phyloP scores from a whole-genome alignment of 2,329 filamentous ascomycete species.

The Tolypocladium endophyticum region DNA sequence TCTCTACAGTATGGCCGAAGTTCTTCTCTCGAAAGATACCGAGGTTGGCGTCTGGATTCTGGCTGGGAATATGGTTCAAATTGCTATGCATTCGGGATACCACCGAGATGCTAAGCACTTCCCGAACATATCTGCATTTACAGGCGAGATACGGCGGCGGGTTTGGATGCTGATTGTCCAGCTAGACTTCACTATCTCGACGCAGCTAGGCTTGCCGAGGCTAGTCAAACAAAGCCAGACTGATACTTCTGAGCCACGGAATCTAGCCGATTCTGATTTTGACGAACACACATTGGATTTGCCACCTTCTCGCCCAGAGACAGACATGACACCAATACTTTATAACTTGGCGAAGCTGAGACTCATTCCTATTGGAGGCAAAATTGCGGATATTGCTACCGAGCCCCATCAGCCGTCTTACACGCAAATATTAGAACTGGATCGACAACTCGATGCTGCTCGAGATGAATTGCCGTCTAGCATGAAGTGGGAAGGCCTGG shows the following conservation, averaged over 20 bases:
- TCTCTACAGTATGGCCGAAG: neutral
- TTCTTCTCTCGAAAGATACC: neutral
- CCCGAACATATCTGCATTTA: neutral
- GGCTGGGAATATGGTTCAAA: neutral
- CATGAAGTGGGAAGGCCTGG: neutral
- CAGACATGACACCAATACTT: neutral
- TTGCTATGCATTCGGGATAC: neutral
- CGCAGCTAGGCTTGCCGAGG: neutral
- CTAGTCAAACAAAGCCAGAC: neutral
- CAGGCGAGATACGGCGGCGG: neutral
- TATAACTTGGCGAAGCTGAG: neutral
- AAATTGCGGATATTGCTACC: neutral
- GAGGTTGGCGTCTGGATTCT: neutral
- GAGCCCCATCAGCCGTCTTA: neutral
- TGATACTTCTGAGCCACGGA: neutral
- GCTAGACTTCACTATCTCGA: neutral
- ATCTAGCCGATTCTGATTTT: neutral
- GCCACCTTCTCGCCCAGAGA: neutral
- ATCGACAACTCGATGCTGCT: neutral
- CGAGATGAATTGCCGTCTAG: neutral
- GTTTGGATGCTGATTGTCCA: neutral
- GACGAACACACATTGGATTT: neutral
- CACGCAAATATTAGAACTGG: neutral
- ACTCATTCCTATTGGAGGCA: neutral
- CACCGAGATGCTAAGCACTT: neutral